These are phyloP conservation scores for Botryotinia calthae DNA, from an alignment of 2,329 filamentous ascomycete species.

Conservation along the genomic window DNA sequence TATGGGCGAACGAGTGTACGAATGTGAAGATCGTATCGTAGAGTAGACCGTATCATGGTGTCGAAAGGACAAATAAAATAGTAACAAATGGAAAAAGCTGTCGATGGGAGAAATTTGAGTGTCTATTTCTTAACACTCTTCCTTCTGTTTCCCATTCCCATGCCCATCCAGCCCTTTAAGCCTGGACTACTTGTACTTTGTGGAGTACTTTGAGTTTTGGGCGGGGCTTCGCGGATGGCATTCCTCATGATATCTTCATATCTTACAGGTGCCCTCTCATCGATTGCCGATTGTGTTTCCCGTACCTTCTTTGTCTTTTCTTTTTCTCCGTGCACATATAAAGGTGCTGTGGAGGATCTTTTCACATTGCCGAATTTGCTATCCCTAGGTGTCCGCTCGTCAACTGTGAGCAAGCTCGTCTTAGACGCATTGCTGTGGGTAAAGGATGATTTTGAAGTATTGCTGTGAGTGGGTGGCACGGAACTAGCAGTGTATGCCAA, in stretches of 20 bases:
- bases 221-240: constrained; percentile 25
- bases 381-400: constrained; percentile 15
- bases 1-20: constrained; percentile 4
- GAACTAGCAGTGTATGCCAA: constrained; percentile 8
- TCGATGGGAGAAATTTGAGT: not conserved
- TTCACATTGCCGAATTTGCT: constrained; percentile 9
- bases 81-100: not conserved
- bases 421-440: constrained; percentile 12
- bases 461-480: not conserved
- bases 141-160: constrained; percentile 24
- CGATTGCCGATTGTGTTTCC: constrained; percentile 13
- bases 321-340: constrained; percentile 2
- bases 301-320: not conserved
- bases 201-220: constrained; percentile 4
- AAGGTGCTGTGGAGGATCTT: constrained; percentile 11
- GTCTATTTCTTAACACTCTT: constrained; percentile 27
- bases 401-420: constrained; percentile 10
- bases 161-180: constrained; percentile 7
- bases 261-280: constrained; percentile 20
- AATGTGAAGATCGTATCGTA: constrained; percentile 8
- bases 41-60: not conserved
- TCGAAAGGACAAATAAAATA: constrained; percentile 10
- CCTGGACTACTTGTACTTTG: constrained; percentile 11
- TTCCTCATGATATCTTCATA: constrained; percentile 31
- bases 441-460: constrained; percentile 9